A percentile compares a stretch with the other conserved stretches of the same genome.
Evolutionary conservation across 192 early-diverging fungal species (phyloP).

Genomic region (Coemansia furcata): DNA sequence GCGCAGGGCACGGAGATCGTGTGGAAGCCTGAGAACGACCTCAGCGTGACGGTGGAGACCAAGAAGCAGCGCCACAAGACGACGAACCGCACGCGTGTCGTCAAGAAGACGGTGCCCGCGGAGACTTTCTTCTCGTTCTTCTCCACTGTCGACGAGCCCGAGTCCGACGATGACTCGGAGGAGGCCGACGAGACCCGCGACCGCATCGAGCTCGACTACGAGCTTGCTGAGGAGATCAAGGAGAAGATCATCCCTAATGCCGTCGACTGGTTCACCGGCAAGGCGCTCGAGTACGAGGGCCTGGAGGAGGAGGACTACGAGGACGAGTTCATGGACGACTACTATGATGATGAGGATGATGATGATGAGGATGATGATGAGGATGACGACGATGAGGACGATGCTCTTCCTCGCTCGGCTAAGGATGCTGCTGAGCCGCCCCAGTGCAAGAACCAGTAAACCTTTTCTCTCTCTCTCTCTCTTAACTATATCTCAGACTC

Average conservation of each 20-base stretch:
- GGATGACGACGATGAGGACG: constrained; percentile 44
- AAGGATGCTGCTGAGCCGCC: constrained; percentile 53
- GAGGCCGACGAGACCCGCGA: constrained; percentile 78
- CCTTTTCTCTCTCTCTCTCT: background rate
- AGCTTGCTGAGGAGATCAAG: constrained; percentile 97
- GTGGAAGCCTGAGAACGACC: constrained; percentile 98
- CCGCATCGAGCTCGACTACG: constrained; percentile 91
- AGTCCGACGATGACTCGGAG: constrained; percentile 69
- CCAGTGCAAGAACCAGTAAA: constrained; percentile 56
- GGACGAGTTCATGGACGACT: constrained; percentile 43
- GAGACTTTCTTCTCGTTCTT: constrained; percentile 99
- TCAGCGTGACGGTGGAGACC: constrained; percentile 90
- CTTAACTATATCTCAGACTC: background rate
- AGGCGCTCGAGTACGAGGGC: constrained; percentile 79
- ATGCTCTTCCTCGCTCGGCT: constrained; percentile 45
- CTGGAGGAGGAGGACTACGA: constrained; percentile 39
- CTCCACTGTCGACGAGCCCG: constrained; percentile 71
- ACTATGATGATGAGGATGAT: constrained; percentile 51
- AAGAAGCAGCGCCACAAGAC: constrained; percentile 99
- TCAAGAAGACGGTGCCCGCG: constrained; percentile 94
- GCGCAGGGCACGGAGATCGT: constrained; percentile 88
- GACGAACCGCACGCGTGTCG: constrained; percentile 96
- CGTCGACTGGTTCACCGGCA: constrained; percentile 98
- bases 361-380: constrained; percentile 37
- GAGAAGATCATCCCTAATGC: constrained; percentile 95